phyloP scores from a whole-genome alignment of 495 filamentous ascomycete genomes.

The Oidiodendron maius region DNA sequence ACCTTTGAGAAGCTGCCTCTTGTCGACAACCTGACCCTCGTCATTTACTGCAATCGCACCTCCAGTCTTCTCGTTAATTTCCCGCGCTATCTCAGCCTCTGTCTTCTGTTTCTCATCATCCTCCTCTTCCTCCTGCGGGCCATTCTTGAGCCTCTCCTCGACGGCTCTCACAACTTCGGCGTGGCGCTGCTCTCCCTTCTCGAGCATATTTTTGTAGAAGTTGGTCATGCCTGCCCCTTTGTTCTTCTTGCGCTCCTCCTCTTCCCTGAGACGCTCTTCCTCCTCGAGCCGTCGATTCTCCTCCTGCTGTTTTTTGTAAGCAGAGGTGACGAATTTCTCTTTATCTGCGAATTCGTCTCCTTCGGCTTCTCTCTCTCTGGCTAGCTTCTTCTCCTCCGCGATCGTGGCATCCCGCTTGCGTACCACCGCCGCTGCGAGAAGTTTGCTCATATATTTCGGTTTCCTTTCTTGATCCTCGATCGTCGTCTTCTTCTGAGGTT shows the following conservation, averaged over 20 bases:
- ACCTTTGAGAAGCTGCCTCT: slow-evolving; percentile 80
- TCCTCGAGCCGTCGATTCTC: slow-evolving; percentile 73
- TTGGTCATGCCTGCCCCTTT: slow-evolving; percentile 72
- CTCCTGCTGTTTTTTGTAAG: slow-evolving; percentile 89
- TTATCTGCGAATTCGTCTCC: slow-evolving; percentile 93
- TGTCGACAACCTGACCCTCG: slow-evolving; percentile 91
- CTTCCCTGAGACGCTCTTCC: slow-evolving; percentile 69
- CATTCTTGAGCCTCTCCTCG: slow-evolving; percentile 56
- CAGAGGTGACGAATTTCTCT: slow-evolving; percentile 94
- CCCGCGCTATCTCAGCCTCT: slow-evolving; percentile 63
- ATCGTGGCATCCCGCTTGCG: slow-evolving; percentile 85
- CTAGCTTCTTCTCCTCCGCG: slow-evolving; percentile 80
- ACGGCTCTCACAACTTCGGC: slow-evolving; percentile 59
- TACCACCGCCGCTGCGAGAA: slow-evolving; percentile 75
- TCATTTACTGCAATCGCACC: slow-evolving; percentile 76
- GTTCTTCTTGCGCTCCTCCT: slow-evolving; percentile 60
- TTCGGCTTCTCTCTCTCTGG: slow-evolving; percentile 84
- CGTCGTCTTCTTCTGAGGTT: slow-evolving; percentile 29
- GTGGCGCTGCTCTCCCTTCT: slow-evolving; percentile 71
- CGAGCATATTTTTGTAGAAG: slow-evolving; percentile 80
- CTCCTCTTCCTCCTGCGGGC: slow-evolving; percentile 36
- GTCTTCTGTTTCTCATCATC: slow-evolving; percentile 52
- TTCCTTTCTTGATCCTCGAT: slow-evolving; percentile 40
- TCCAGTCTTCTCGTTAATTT: slow-evolving; percentile 63
- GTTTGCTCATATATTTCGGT: slow-evolving; percentile 77